These are phyloP conservation scores for Tuber borchii DNA, from an alignment of 495 filamentous ascomycete genomes.

Conservation along the genomic window DNA sequence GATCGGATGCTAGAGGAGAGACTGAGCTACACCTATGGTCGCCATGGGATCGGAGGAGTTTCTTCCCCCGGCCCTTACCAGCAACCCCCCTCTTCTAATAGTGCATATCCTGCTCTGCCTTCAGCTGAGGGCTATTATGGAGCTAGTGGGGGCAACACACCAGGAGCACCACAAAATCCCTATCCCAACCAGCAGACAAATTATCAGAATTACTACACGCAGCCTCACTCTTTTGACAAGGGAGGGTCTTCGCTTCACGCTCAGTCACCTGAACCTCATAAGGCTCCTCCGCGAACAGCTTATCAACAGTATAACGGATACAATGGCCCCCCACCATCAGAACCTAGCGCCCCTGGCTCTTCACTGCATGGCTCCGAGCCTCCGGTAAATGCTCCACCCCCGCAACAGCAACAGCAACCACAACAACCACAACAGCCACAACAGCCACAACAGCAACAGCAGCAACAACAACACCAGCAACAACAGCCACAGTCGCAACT, in stretches of 20 bases:
- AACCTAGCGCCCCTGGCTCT: slow-evolving; percentile 29
- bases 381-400: slow-evolving; percentile 27
- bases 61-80: slow-evolving; percentile 33
- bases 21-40: slow-evolving; percentile 82
- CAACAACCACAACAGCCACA: slow-evolving; percentile 43
- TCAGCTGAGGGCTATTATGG: slow-evolving; percentile 33
- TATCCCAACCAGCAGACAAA: slow-evolving; percentile 31
- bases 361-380: slow-evolving; percentile 42
- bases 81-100: slow-evolving; percentile 14
- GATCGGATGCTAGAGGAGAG: slow-evolving; percentile 96
- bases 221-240: slow-evolving; percentile 40
- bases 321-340: slow-evolving; percentile 15
- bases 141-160: slow-evolving; percentile 13
- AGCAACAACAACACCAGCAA: slow-evolving; percentile 31
- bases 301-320: slow-evolving; percentile 41
- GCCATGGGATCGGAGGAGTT: slow-evolving; percentile 57
- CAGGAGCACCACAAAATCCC: slow-evolving; percentile 19
- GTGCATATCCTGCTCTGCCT: slow-evolving; percentile 29
- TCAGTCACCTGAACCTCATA: slow-evolving; percentile 41
- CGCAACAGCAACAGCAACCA: slow-evolving; percentile 17
- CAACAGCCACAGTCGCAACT: slow-evolving; percentile 36
- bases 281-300: slow-evolving; percentile 25
- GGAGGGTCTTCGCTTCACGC: slow-evolving; percentile 35
- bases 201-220: slow-evolving; percentile 42
- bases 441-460: slow-evolving; percentile 39